Percentiles rank a stretch among this genome's conserved stretches.
These are phyloP conservation scores for Chernovozyma aurita DNA, from an alignment of 1,139 yeast genomes.

Conservation along the genomic window DNA sequence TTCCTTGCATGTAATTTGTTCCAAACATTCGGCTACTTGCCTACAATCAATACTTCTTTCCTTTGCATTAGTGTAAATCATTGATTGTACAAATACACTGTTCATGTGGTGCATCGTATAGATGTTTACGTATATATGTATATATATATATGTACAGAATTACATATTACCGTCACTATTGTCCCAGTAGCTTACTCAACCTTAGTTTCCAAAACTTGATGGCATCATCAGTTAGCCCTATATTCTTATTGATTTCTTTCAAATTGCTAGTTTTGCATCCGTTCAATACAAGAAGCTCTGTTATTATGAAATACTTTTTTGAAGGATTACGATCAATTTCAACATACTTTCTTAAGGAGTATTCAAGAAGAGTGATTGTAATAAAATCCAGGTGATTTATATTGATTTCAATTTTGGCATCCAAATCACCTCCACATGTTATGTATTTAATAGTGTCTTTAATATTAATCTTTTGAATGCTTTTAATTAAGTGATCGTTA, in stretches of 20 bases:
- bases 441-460: slow-evolving; percentile 42
- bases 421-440: slow-evolving; percentile 47
- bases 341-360: slow-evolving; percentile 50
- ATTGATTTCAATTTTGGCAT: slow-evolving; percentile 31
- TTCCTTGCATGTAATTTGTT: no score
- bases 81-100: no score
- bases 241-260: slow-evolving; percentile 18
- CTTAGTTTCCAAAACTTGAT: slow-evolving; percentile 48
- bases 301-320: slow-evolving; percentile 51
- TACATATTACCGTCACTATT: not conserved
- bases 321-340: slow-evolving; percentile 19
- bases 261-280: slow-evolving; percentile 45
- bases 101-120: no score
- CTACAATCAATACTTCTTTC: no score
- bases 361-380: slow-evolving; percentile 51
- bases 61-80: no score
- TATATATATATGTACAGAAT: no score
- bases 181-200: slow-evolving; percentile 19
- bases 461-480: slow-evolving; percentile 49
- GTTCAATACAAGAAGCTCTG: slow-evolving; percentile 69
- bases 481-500: slow-evolving; percentile 31
- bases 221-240: slow-evolving; percentile 42
- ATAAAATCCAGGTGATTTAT: slow-evolving; percentile 19
- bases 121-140: no score
- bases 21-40: no score